phyloP scores from a whole-genome alignment of 2,329 filamentous ascomycete genomes.

The Trichophyton simii region DNA sequence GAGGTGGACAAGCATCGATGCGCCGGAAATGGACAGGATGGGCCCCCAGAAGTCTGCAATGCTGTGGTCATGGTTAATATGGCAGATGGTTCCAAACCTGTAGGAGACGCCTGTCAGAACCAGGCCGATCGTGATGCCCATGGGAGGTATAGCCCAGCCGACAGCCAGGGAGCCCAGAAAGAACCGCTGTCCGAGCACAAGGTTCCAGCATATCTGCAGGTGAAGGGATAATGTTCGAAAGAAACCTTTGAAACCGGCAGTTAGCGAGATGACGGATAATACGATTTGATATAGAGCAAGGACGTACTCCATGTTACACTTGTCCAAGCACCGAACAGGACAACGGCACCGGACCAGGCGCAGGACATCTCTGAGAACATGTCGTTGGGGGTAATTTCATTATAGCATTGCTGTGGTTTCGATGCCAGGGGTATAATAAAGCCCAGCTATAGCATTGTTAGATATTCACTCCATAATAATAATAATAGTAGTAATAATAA shows the following conservation, averaged over 20 bases:
- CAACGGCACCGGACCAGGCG: conserved; percentile 73
- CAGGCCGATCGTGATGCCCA: conserved; percentile 64
- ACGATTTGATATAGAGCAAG: neutral
- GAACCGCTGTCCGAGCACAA: conserved; percentile 74
- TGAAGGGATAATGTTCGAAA: conserved; percentile 82
- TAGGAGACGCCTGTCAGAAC: conserved; percentile 85
- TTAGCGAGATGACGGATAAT: neutral
- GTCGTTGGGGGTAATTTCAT: conserved; percentile 83
- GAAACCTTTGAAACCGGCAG: conserved; percentile 44
- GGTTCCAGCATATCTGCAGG: conserved; percentile 95
- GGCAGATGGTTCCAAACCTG: conserved; percentile 80
- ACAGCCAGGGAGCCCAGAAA: conserved; percentile 71
- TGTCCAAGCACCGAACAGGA: conserved; percentile 75
- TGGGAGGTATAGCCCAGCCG: conserved; percentile 72
- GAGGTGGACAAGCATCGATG: conserved; percentile 69
- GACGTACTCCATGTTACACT: conserved; percentile 65
- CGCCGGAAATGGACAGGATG: conserved; percentile 61
- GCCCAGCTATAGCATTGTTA: conserved; percentile 49
- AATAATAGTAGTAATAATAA: too few relatives aligned
- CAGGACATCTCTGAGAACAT: conserved; percentile 75
- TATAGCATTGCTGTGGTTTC: conserved; percentile 68
- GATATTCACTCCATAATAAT: neutral
- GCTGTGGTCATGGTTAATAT: conserved; percentile 82
- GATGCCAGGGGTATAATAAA: conserved; percentile 79
- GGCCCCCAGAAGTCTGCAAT: conserved; percentile 84